These are phyloP conservation scores for Bryum argenteum DNA, from an alignment of 225 moss, liverwort and hornwort genomes.

Conservation along the genomic window DNA sequence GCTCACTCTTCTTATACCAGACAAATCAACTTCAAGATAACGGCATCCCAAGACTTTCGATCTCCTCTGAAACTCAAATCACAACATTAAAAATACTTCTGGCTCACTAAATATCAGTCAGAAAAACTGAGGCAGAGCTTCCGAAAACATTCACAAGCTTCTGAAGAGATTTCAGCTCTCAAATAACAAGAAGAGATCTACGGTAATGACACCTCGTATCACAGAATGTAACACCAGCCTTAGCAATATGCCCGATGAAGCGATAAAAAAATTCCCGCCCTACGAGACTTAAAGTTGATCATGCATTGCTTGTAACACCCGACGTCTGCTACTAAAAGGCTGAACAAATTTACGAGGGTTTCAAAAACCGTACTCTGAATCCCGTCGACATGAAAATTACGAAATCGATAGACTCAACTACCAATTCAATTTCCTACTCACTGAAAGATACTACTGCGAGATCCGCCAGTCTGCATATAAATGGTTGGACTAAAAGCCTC, in stretches of 20 bases:
- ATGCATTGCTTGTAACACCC: too few species aligned
- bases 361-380: slow-evolving; percentile 34
- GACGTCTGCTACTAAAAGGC: background rate
- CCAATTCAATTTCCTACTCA: background rate
- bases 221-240: too few species aligned
- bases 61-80: background rate
- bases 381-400: background rate
- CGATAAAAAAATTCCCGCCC: too few species aligned
- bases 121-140: background rate
- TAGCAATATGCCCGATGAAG: too few species aligned
- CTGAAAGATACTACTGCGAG: background rate
- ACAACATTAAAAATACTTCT: background rate
- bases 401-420: background rate
- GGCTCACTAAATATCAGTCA: background rate
- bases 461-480: slow-evolving; percentile 18
- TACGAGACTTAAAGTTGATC: too few species aligned
- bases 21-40: too few species aligned
- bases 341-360: background rate
- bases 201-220: too few species aligned
- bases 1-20: too few species aligned
- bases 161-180: background rate
- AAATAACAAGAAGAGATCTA: background rate
- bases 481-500: background rate
- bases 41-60: background rate
- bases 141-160: background rate